Evolutionary conservation across 306 rosid species (phyloP).

Genomic region (Sophora flavescens): DNA sequence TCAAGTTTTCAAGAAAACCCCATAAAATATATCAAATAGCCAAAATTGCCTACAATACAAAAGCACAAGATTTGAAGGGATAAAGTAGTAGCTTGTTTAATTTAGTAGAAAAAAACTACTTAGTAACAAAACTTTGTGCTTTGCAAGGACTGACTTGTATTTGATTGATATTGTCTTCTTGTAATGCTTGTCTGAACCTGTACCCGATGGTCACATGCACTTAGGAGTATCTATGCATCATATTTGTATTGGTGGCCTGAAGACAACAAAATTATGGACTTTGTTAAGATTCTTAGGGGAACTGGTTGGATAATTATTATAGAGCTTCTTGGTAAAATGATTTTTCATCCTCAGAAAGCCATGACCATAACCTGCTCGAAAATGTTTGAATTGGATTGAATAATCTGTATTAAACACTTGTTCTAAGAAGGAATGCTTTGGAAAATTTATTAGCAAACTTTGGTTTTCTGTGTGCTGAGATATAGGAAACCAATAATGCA

Average conservation of each 20-base stretch:
- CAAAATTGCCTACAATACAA: neutral
- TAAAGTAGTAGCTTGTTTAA: too few relatives aligned
- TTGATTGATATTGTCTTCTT: neutral
- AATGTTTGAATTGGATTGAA: constrained; percentile 3
- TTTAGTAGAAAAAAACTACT: too few relatives aligned
- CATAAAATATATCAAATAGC: too few relatives aligned
- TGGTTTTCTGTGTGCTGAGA: constrained; percentile 7
- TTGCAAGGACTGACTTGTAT: neutral
- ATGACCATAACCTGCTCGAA: neutral
- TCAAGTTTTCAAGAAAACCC: neutral
- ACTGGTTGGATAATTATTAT: neutral
- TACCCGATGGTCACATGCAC: too few relatives aligned
- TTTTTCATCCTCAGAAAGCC: constrained; percentile 11
- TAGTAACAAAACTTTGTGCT: neutral
- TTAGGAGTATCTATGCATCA: too few relatives aligned
- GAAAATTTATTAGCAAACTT: constrained; percentile 2
- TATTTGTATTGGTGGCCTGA: neutral
- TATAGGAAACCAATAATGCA: neutral
- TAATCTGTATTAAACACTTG: constrained; percentile 26
- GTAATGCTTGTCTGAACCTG: neutral
- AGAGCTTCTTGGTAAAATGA: constrained; percentile 12
- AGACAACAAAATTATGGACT: neutral
- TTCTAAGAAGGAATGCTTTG: constrained; percentile 20
- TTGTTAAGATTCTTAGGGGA: neutral
- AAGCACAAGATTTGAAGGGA: too few relatives aligned